Evolutionary conservation across 2,329 filamentous ascomycete genomes (phyloP), one percentile per base, ranked within the genome.

Genomic region (Raffaelea ambrosiae): DNA sequence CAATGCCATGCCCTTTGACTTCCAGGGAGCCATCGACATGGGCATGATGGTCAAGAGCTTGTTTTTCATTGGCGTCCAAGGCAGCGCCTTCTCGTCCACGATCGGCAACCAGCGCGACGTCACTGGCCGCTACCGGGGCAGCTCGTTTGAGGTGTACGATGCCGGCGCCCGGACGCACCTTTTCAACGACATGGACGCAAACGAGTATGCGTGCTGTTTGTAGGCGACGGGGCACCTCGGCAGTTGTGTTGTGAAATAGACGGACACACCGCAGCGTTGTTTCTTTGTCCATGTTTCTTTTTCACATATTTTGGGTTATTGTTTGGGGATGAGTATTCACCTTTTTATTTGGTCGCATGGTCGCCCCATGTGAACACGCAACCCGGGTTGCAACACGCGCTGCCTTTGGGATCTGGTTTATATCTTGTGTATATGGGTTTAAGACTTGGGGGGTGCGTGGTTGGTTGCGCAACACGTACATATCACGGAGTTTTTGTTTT

Each of bases 1-100:
- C 39, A 50, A 60, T 46, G 54, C 46, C 21, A 45, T 64, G 16
- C 49, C 61, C 7, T 65, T 64, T 51, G 63, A 64, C 53, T 64
- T 64, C 48, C 59, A 63, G 51, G 62, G 61, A 18, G 60, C 58
- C 43, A 53, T 65, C 38, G 77, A 65, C 55, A 51, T 64, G 53
- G 63, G 58, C 20, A 43, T 65, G 29, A 59, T 65, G 58, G 46
- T 63, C 14, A 52, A 51, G 51, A 58, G 57, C 39, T 48, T 56
- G 16, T 65, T 65, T 48, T 65, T 64, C 48, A 39, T 65, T 14
- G 63, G 63, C 18, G 56, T 63, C 22, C 60, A 57, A 35, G 62
- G 62, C 19, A 64, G 61, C 52, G 63, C 62, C 18, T 63, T 64
- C 38, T 61, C 58, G 20, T 57, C 54, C 20, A 61, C 60, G 5